phyloP scores from a whole-genome alignment of 73 alveolate genomes.

The Paramecium pentaurelia region DNA sequence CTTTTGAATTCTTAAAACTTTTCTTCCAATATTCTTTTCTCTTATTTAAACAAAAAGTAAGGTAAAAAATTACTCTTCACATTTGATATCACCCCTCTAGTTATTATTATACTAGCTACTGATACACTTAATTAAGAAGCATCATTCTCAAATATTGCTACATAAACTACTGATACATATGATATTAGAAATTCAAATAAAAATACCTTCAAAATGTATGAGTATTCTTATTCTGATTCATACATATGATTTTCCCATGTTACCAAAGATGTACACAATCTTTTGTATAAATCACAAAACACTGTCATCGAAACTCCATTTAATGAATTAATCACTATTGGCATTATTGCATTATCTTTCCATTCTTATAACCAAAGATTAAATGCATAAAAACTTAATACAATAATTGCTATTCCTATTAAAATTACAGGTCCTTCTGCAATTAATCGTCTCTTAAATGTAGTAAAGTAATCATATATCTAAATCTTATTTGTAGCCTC shows the following conservation, averaged over 20 bases:
- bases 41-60: neutral
- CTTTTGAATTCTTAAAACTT: neutral
- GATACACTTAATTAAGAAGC: neutral
- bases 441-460: neutral
- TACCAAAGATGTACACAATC: slow-evolving; percentile 24
- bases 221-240: slow-evolving; percentile 29
- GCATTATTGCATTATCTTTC: neutral
- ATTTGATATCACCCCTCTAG: slow-evolving; percentile 2
- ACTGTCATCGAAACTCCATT: slow-evolving; percentile 33
- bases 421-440: slow-evolving; percentile 5
- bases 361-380: neutral
- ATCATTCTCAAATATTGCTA: neutral
- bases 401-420: neutral
- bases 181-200: slow-evolving; percentile 20
- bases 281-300: slow-evolving; percentile 17
- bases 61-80: neutral
- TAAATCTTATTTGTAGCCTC: neutral
- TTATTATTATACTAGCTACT: neutral
- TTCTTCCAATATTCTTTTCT: neutral
- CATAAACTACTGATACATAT: neutral
- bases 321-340: neutral
- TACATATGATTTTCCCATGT: slow-evolving; percentile 34
- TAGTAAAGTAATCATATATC: neutral
- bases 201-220: slow-evolving; percentile 14
- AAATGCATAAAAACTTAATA: neutral